Evolutionary conservation across 768 basidiomycete genomes (phyloP).

Genomic region (Phanerochaete sordida): DNA sequence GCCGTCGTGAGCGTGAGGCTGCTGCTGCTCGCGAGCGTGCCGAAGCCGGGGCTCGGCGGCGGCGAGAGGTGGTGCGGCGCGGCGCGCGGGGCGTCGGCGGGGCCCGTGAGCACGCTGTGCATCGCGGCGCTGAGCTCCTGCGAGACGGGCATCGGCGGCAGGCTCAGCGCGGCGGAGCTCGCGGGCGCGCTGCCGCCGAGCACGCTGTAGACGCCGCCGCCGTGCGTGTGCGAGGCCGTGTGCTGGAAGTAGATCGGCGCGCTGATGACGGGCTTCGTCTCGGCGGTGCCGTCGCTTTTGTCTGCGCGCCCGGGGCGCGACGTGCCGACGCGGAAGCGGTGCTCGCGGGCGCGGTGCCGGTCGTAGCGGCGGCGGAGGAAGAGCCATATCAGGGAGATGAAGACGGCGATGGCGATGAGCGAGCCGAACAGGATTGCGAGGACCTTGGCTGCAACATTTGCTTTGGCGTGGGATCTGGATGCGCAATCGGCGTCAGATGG

Average conservation of each 20-base stretch:
- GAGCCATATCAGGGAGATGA: conserved; percentile 11
- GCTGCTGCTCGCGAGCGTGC: neutral
- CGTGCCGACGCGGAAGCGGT: conserved; percentile 17
- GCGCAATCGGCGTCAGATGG: neutral
- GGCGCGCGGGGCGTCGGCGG: neutral
- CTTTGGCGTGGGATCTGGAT: neutral
- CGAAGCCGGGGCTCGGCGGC: neutral
- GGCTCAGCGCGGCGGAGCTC: neutral
- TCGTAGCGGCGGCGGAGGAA: conserved; percentile 15
- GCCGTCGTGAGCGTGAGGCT: neutral
- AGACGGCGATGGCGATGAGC: conserved; percentile 17
- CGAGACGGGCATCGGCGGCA: neutral
- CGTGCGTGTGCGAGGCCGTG: neutral
- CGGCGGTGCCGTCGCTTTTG: neutral
- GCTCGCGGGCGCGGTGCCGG: conserved; percentile 17
- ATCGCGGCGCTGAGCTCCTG: neutral
- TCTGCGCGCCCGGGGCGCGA: neutral
- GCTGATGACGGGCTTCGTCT: neutral
- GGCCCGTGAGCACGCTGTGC: neutral
- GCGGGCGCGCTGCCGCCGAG: neutral
- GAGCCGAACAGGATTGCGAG: conserved; percentile 20
- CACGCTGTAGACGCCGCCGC: neutral
- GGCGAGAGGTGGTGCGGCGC: neutral
- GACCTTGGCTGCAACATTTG: conserved; percentile 4
- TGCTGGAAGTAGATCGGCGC: neutral